Base-by-base conservation (phyloP, 2,329 filamentous ascomycete species). In the Bipolaris victoriae region DNA sequence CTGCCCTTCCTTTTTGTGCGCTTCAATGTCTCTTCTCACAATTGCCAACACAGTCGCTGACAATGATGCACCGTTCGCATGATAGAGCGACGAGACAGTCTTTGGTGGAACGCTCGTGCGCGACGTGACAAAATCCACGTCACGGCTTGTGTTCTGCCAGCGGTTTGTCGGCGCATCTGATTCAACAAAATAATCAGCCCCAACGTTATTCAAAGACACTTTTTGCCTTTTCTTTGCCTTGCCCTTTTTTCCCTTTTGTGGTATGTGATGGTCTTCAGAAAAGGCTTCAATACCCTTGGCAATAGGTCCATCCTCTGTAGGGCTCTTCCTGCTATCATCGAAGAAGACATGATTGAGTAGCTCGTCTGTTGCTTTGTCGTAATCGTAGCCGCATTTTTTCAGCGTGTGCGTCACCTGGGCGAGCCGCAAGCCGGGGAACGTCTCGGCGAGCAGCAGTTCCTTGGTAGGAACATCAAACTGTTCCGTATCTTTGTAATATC, bases 201-300 rank as follows among this genome's bases (percentile, higher is more conserved):
- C 61, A 52, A 59, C 13, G 49, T 63, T 46, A 54, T 73, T 67
- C n/a, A 72, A 51, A 9, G 60, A 52, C 1, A 61, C 7, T 29
- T 60, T 73, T 63, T 78, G 58, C 49, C 75, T 77, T 53, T 61
- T 69, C 62, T 80, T 85, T 7, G 73, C 73, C 60, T 80, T 82
- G 18, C 77, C 73, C 57, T 79, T 78, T 68, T 77, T 75, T 49
- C 76, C 73, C 13, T 72, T 71, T 6, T 71, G 69, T 1, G 73
- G 73, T 0, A 77, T 74, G 15, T 81, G 77, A 15, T 86, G 82
- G 0, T 83, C 82, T 37, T 86, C 82, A 20, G 86, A 87, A 71
- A 97, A 97, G 0, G 86, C 92, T 56, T 97, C 92, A n/a, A 97
- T 81, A 0, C 92, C 91, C 71, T 90, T 94, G 1, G 80, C 72